Evolutionary conservation across 148 eudicot species (phyloP), one percentile per base, ranked within the genome.

Genomic region (Dianthus caryophyllus): DNA sequence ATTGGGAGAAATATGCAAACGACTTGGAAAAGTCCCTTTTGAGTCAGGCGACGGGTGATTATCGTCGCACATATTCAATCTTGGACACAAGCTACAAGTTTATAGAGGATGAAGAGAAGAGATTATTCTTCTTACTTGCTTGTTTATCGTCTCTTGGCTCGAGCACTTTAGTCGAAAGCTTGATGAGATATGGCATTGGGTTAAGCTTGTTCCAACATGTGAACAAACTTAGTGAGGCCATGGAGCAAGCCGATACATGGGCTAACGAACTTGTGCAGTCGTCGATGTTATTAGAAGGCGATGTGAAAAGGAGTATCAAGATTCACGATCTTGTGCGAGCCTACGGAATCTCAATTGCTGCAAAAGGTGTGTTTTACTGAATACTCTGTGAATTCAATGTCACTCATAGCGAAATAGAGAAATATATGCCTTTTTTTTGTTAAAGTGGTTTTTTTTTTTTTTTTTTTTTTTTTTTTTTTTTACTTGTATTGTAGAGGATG

Each of bases 171-270:
- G 33, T 70, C 2, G n/a, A 48, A 10, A 22, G 48, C 20, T 6
- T 59, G 30, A 47, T 70, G 66, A 48, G 73, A 16, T 70, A 46
- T 47, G 73, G 57, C 29, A 70, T 70, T 15, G 73, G 73, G 20
- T 47, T 70, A 12, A 65, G 29, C 5, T 14, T 60, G 50, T 29
- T 70, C 20, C 47, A 70, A 16, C 5, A 31, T 20, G 66, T 70
- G 14, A 49, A 70, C 12, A 27, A 30, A 39, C 66, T 70, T 30
- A 27, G n/a, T 2, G 36, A 70, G 47, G 73, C 48, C 31, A 48
- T 58, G 14, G 54, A 49, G 2, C 38, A 20, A 33, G 67, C 73
- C 2, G n/a, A 18, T 17, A 69, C 14, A 11, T 69, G 67, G 73
- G 49, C 39, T 1, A 31, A 49, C 6, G 49, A 61, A 9, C 66